These are phyloP conservation scores for Mortierella sp. DNA, from an alignment of 371 early-diverging fungal genomes.

Conservation along the genomic window DNA sequence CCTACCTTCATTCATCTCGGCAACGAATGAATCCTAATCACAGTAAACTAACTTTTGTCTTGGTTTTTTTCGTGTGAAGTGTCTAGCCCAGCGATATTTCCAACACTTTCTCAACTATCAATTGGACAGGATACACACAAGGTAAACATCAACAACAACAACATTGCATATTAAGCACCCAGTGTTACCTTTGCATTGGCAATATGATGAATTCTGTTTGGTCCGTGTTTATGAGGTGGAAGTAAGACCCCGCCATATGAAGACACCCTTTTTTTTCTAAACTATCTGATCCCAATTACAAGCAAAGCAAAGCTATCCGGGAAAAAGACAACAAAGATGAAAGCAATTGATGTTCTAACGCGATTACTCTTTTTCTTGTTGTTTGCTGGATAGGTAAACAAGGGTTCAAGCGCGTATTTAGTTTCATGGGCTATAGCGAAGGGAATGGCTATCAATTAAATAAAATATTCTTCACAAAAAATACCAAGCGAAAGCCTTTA, in stretches of 20 bases:
- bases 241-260: constrained; percentile 62
- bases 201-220: constrained; percentile 62
- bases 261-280: constrained; percentile 56
- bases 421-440: not conserved
- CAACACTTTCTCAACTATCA: not conserved
- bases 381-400: not conserved
- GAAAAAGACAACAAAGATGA: not conserved
- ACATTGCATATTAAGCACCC: not conserved
- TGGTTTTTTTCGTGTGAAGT: not conserved
- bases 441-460: not conserved
- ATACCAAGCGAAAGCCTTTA: not conserved
- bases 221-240: constrained; percentile 65
- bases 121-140: not conserved
- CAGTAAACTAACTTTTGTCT: not conserved
- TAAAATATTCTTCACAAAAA: not conserved
- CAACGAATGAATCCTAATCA: not conserved
- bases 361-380: not conserved
- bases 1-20: not conserved
- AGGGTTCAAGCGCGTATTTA: too few relatives aligned
- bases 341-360: constrained; percentile 13
- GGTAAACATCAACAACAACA: not conserved
- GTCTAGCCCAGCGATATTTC: not conserved
- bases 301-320: not conserved
- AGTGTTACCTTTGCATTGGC: not conserved
- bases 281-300: constrained; percentile 43